These are phyloP conservation scores for Exutisphaerella laricina DNA, from an alignment of 2,329 filamentous ascomycete species.

Conservation along the genomic window DNA sequence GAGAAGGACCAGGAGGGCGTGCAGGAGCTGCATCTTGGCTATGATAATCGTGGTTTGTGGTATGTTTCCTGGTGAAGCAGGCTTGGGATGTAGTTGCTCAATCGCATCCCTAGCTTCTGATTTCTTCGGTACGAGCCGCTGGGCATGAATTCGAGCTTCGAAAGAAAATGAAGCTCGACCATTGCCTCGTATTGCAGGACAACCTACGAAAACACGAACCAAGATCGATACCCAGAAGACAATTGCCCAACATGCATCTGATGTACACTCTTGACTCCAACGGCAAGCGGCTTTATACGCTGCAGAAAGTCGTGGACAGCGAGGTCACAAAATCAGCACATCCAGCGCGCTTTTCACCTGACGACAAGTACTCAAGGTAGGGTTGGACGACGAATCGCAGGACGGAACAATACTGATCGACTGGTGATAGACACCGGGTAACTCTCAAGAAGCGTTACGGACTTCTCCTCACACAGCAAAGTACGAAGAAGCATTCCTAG, in stretches of 20 bases:
- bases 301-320: conserved; percentile 78
- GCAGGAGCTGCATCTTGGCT: conserved; percentile 31
- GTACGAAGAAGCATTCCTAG: conserved; percentile 15
- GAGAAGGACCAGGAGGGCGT: conserved; percentile 51
- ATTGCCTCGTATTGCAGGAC: too few relatives aligned
- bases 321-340: conserved; percentile 94
- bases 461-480: conserved; percentile 73
- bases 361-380: conserved; percentile 91
- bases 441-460: conserved; percentile 92
- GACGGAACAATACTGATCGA: not conserved
- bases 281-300: conserved; percentile 89
- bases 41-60: conserved; percentile 7
- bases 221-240: too few relatives aligned
- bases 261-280: conserved; percentile 79
- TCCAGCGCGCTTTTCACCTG: conserved; percentile 91
- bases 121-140: not conserved
- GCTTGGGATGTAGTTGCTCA: conserved; percentile 1
- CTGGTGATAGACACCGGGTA: conserved; percentile 66
- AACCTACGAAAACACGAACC: too few relatives aligned
- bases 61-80: not conserved
- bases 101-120: not conserved
- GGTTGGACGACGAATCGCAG: conserved; percentile 11
- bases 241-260: conserved; percentile 55
- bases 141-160: not conserved
- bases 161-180: too few relatives aligned